Conservation (phyloP, 2,329 filamentous ascomycete genomes). For the Botrytis medusae region DNA sequence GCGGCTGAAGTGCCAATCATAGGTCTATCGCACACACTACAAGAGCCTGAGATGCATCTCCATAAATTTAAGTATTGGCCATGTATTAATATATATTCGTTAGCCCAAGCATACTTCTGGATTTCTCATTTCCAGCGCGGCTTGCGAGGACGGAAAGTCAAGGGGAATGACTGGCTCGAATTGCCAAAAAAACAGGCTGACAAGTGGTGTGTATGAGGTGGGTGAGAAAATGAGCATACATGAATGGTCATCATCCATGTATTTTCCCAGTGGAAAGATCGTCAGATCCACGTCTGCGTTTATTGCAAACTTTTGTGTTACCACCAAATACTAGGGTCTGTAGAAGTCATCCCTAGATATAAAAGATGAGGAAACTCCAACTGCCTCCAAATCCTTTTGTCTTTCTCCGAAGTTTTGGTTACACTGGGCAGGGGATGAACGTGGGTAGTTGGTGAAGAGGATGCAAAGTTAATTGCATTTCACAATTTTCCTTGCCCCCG, state of each 20-base stretch:
- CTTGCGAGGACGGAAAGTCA: slow-evolving; percentile 18
- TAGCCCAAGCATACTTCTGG: background rate
- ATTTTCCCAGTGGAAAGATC: slow-evolving; percentile 18
- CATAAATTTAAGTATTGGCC: slow-evolving; percentile 10
- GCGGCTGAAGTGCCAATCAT: slow-evolving; percentile 31
- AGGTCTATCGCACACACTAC: slow-evolving; percentile 7
- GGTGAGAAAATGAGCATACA: slow-evolving; percentile 11
- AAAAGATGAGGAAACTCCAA: background rate
- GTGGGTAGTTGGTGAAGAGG: slow-evolving; percentile 12
- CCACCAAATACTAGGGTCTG: background rate
- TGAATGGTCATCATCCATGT: slow-evolving; percentile 15
- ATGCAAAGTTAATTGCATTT: slow-evolving; percentile 16
- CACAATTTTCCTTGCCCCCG: slow-evolving; percentile 13
- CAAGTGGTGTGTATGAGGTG: slow-evolving; percentile 12
- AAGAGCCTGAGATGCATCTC: background rate
- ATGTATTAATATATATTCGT: slow-evolving; percentile 17
- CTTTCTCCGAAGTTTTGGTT: slow-evolving; percentile 11
- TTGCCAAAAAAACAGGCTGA: slow-evolving; percentile 9
- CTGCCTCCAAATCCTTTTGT: background rate
- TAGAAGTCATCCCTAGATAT: slow-evolving; percentile 5
- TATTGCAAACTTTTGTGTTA: slow-evolving; percentile 16
- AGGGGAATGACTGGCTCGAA: slow-evolving; percentile 8
- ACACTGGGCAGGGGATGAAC: slow-evolving; percentile 20
- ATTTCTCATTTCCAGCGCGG: slow-evolving; percentile 24
- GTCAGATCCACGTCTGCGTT: slow-evolving; percentile 20